Conservation (phyloP, 1,139 yeast species). For the Kodamaea sp. region DNA sequence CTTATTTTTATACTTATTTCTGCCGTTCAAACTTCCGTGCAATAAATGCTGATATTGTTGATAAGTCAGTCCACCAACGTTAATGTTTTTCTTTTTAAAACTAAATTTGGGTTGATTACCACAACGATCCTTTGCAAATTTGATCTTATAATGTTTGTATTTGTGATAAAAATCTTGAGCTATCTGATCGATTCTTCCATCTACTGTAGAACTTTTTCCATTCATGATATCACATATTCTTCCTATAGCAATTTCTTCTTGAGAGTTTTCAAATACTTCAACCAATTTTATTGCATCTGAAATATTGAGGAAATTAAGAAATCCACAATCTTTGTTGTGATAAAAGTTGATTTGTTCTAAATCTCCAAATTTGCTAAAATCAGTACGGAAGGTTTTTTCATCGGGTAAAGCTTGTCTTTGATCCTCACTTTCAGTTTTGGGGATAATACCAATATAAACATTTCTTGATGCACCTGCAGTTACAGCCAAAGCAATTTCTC, state of each 20-base stretch:
- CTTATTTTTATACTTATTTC: constrained; percentile 6
- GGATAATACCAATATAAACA: constrained; percentile 41
- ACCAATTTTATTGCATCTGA: constrained; percentile 23
- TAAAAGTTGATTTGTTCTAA: constrained; percentile 47
- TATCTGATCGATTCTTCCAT: constrained; percentile 4
- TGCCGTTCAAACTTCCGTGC: constrained; percentile 11
- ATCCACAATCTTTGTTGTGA: constrained; percentile 46
- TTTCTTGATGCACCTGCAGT: constrained; percentile 50
- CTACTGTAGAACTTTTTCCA: constrained; percentile 6
- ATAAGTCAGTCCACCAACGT: constrained; percentile 13
- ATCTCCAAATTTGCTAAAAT: constrained; percentile 39
- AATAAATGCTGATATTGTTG: constrained; percentile 16
- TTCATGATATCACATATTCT: constrained; percentile 8
- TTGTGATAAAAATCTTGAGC: constrained; percentile 10
- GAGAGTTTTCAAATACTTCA: constrained; percentile 12
- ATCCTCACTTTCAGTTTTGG: neutral
- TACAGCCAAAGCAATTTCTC: constrained; percentile 43
- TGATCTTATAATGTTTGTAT: constrained; percentile 49
- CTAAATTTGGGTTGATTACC: constrained; percentile 47
- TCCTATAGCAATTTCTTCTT: constrained; percentile 1
- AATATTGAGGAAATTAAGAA: constrained; percentile 42
- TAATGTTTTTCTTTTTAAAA: constrained; percentile 30
- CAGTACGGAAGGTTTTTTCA: constrained; percentile 28
- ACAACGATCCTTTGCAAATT: constrained; percentile 48
- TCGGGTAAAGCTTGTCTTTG: constrained; percentile 22